phyloP scores from a whole-genome alignment of 2,329 filamentous ascomycete genomes.

The Torrubiellomyces zombiae region DNA sequence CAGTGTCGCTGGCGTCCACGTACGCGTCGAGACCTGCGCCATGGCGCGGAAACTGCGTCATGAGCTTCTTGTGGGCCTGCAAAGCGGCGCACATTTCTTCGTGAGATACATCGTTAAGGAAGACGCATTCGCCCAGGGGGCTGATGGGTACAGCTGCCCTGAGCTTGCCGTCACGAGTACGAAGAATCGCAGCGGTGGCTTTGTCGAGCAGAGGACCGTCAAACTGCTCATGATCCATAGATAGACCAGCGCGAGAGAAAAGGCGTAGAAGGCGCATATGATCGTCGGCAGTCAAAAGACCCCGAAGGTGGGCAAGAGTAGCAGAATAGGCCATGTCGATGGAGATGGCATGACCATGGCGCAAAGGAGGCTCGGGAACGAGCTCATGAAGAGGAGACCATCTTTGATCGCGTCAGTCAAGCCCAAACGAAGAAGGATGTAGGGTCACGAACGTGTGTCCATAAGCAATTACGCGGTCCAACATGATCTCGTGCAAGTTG shows the following conservation, averaged over 20 bases:
- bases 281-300: conserved; percentile 41
- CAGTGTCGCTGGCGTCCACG: conserved; percentile 53
- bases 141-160: conserved; percentile 48
- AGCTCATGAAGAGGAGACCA: conserved; percentile 61
- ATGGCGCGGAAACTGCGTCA: conserved; percentile 43
- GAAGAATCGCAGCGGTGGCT: conserved; percentile 51
- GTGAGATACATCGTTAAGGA: conserved; percentile 48
- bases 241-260: conserved; percentile 53
- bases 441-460: conserved; percentile 50
- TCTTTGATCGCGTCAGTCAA: conserved; percentile 13
- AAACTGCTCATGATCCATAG: conserved; percentile 55
- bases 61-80: conserved; percentile 44
- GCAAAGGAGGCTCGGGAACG: conserved; percentile 48
- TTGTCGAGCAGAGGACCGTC: conserved; percentile 47
- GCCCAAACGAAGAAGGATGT: too few species aligned
- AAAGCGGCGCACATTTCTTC: conserved; percentile 47
- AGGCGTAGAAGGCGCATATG: conserved; percentile 46
- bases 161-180: conserved; percentile 52
- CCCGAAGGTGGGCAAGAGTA: conserved; percentile 47
- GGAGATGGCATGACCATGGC: conserved; percentile 58
- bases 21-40: conserved; percentile 53
- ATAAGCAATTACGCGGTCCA: conserved; percentile 58
- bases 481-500: conserved; percentile 55
- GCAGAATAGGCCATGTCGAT: conserved; percentile 65
- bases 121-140: conserved; percentile 48